Base-by-base conservation (phyloP, 108 stramenopile genomes). In the Bacterosira constricta region DNA sequence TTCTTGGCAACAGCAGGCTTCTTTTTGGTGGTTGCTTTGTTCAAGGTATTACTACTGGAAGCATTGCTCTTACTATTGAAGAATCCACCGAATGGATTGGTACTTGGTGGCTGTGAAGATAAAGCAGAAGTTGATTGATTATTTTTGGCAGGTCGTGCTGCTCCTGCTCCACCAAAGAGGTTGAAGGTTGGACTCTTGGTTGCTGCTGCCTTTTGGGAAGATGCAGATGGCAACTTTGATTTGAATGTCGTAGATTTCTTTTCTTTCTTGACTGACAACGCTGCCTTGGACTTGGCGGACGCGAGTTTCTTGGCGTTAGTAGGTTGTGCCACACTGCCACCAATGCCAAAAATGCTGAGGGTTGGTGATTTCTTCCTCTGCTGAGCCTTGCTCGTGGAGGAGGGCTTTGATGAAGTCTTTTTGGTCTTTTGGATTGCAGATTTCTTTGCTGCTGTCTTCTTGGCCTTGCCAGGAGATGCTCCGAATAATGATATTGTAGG, bases 401-500 rank as follows among this genome's bases (percentile, higher is more conserved):
- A 1, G 29, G 36, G 36, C 49, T 65, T 65, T 21, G 63, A 27
- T 21, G 9, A 15, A 17, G 62, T 31, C 7, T 45, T 45, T 4
- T 63, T 63, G 29, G 26, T 31, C 10, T 50, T 51, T 35, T 9
- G 9, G 31, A 18, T 35, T 32, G 20, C 7, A 15, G 63, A 9
- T 50, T 36, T 65, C 49, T 65, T 65, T 18, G 46, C 46, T 3
- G 26, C 21, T 26, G 66, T 25, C 8, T 29, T 29, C 20, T 67
- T 67, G 39, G 37, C 25, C 7, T 50, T 51, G 12, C 13, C 35
- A 36, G n/a, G 31, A 4, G 31, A 13, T 30, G 63, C 31, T 34
- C 32, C 63, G 49, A 51, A 17, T 36, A 49, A 13, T 9, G 66
- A 67, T n/a, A 41, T 2, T 6, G 66, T 39, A 4, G 66, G 39